phyloP scores from a whole-genome alignment of 306 rosid species.

The Begonia peltatifolia region DNA sequence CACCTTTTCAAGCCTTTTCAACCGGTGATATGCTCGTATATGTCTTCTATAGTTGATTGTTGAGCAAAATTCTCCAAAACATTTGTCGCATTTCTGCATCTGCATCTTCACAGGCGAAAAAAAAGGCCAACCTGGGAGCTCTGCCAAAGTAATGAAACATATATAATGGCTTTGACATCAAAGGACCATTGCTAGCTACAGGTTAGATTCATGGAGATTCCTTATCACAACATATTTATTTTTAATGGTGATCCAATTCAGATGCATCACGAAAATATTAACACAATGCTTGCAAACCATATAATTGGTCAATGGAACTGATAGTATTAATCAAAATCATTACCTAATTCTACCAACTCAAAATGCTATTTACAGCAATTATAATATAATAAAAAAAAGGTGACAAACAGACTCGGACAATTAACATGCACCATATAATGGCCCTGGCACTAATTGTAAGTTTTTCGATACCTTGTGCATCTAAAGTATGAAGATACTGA shows the following conservation, averaged over 20 bases:
- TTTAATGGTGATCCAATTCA: too few species aligned
- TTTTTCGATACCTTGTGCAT: constrained; percentile 54
- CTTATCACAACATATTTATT: constrained; percentile 4
- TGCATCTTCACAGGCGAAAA: constrained; percentile 52
- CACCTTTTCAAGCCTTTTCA: constrained; percentile 71
- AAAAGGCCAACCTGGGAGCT: constrained; percentile 77
- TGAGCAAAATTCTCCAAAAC: constrained; percentile 66
- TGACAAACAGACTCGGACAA: too few species aligned
- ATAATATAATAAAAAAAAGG: too few species aligned
- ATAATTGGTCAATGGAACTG: too few species aligned
- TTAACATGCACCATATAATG: too few species aligned
- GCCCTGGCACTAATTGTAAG: not conserved
- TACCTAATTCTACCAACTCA: too few species aligned
- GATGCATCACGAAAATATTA: too few species aligned
- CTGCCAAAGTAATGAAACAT: constrained; percentile 24
- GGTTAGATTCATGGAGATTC: constrained; percentile 8
- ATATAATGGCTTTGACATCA: constrained; percentile 10
- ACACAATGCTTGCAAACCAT: too few species aligned
- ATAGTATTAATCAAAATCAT: too few species aligned
- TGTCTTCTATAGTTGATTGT: constrained; percentile 80
- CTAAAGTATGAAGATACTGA: constrained; percentile 61
- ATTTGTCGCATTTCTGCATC: constrained; percentile 76
- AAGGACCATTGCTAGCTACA: constrained; percentile 1
- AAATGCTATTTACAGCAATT: too few species aligned
- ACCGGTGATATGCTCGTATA: constrained; percentile 52